Conservation (phyloP, 768 basidiomycete species). For the Cystofilobasidium capitatum region DNA sequence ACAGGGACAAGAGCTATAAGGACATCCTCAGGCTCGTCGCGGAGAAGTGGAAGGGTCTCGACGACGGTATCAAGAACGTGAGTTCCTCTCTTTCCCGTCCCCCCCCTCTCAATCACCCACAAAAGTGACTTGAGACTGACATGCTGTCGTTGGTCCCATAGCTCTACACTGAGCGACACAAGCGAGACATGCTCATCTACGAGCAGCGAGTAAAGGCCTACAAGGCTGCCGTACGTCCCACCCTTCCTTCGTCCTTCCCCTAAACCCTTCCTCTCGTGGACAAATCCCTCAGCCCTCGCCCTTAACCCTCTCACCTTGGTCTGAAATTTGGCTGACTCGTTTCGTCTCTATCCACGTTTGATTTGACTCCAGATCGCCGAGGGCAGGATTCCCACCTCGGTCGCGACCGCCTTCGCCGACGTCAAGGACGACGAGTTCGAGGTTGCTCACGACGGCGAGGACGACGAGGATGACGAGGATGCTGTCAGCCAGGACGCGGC, state of each 20-base stretch:
- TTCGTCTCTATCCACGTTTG: neutral
- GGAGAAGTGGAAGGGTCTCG: constrained; percentile 62
- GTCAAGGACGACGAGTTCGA: constrained; percentile 41
- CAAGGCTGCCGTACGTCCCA: constrained; percentile 33
- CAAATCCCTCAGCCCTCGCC: too few relatives aligned
- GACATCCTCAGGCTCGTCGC: constrained; percentile 66
- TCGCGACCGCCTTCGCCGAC: neutral
- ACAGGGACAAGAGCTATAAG: constrained; percentile 57
- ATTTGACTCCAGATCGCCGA: neutral
- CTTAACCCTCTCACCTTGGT: too few relatives aligned
- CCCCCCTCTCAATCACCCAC: constrained; percentile 9
- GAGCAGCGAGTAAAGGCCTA: constrained; percentile 45
- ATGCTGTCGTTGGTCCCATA: constrained; percentile 27
- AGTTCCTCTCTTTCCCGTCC: constrained; percentile 34
- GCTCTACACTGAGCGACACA: constrained; percentile 14
- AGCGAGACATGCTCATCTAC: neutral
- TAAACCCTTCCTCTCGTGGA: neutral
- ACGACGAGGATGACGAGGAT: constrained; percentile 56
- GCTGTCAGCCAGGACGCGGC: constrained; percentile 44
- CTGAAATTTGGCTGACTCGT: neutral
- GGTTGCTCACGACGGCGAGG: too few relatives aligned
- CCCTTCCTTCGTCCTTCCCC: neutral
- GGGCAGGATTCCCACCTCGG: neutral
- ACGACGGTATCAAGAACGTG: constrained; percentile 63
- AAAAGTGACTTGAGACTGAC: too few relatives aligned